phyloP scores from a whole-genome alignment of 305 asterid genomes.

The Fraxinus platypoda region DNA sequence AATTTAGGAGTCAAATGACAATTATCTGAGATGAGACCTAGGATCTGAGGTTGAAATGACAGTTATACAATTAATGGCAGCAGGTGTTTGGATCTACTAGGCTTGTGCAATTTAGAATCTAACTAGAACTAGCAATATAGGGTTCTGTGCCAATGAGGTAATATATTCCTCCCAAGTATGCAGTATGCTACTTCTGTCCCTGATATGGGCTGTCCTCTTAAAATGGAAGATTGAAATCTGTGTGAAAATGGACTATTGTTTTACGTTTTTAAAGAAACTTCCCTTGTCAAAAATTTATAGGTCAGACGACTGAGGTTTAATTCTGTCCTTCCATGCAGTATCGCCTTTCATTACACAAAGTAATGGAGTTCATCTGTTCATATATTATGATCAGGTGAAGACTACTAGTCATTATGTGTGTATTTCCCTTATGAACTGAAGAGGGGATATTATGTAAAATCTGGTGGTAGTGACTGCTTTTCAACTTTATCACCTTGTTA shows the following conservation, averaged over 20 bases:
- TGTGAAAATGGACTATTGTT: background rate
- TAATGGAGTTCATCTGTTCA: background rate
- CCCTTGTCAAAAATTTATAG: background rate
- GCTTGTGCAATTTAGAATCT: background rate
- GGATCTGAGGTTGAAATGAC: background rate
- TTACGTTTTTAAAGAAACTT: background rate
- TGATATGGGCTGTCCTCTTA: background rate
- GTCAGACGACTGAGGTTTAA: background rate
- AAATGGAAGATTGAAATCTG: background rate
- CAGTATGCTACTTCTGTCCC: background rate
- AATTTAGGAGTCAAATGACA: background rate
- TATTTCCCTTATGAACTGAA: background rate
- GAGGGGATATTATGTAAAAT: background rate
- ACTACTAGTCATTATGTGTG: background rate
- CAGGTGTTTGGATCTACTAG: background rate
- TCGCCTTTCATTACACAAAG: background rate
- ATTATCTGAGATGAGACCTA: background rate
- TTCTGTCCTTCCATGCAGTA: background rate
- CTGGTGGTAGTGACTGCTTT: background rate
- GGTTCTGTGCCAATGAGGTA: background rate
- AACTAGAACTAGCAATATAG: background rate
- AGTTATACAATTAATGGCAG: background rate
- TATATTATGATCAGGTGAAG: background rate
- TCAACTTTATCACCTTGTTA: background rate
- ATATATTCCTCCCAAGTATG: background rate